A percentile compares a stretch with the other conserved stretches of the same genome.
Conservation (phyloP, 441 rosid species). For the Populus hybrid region DNA sequence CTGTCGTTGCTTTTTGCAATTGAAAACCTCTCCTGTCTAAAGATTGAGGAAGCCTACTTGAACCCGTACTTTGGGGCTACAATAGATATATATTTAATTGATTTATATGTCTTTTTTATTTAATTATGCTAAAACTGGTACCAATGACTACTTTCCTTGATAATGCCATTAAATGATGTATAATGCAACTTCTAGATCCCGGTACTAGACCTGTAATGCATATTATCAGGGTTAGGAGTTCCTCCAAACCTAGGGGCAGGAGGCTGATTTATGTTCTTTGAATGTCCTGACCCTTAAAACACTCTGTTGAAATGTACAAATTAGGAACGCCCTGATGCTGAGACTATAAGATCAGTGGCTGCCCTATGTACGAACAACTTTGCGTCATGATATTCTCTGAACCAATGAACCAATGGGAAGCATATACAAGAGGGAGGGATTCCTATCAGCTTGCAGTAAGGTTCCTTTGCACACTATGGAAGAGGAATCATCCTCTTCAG, state of each 20-base stretch:
- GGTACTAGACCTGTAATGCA: constrained; percentile 1
- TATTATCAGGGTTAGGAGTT: constrained; percentile 11
- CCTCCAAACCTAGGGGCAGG: neutral
- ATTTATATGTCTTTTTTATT: neutral
- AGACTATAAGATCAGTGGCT: constrained; percentile 38
- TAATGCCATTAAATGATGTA: constrained; percentile 9
- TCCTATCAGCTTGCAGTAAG: constrained; percentile 8
- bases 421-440: constrained; percentile 18
- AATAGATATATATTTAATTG: neutral
- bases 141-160: neutral
- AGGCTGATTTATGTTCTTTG: constrained; percentile 12
- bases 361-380: constrained; percentile 49
- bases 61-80: neutral
- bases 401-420: constrained; percentile 29
- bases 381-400: constrained; percentile 45
- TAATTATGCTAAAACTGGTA: constrained; percentile 1
- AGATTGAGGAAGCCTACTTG: constrained; percentile 2
- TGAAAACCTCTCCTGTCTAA: neutral
- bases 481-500: constrained; percentile 27
- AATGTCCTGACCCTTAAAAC: constrained; percentile 3
- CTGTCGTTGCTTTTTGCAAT: neutral
- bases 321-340: constrained; percentile 66
- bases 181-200: constrained; percentile 7
- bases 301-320: neutral
- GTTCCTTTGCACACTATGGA: constrained; percentile 16